phyloP scores from a whole-genome alignment of 495 filamentous ascomycete species.

The Ascobolus immersus region DNA sequence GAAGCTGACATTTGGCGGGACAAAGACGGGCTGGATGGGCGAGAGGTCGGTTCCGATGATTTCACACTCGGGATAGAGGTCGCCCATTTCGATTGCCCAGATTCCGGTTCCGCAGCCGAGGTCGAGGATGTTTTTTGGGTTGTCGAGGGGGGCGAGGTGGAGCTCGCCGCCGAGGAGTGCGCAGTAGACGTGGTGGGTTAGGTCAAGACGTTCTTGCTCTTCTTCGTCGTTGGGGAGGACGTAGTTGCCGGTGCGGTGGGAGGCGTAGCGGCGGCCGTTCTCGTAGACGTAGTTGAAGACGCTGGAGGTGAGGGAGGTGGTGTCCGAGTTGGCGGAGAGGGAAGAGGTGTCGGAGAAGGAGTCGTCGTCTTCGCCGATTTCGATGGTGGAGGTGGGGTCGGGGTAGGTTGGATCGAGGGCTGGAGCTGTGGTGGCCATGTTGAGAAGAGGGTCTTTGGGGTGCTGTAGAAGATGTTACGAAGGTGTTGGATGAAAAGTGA shows the following conservation, averaged over 20 bases:
- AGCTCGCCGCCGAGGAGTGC: conserved; percentile 27
- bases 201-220: conserved; percentile 42
- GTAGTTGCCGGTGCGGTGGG: conserved; percentile 28
- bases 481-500: too few relatives aligned
- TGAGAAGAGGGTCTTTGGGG: too few relatives aligned
- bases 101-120: conserved; percentile 31
- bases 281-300: conserved; percentile 17
- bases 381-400: too few relatives aligned
- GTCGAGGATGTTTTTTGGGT: conserved; percentile 29
- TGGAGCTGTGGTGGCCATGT: too few relatives aligned
- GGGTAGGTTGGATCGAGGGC: too few relatives aligned
- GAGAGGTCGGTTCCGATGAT: conserved; percentile 23
- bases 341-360: too few relatives aligned
- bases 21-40: conserved; percentile 27
- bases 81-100: conserved; percentile 18
- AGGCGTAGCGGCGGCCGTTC: conserved; percentile 31
- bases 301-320: conserved; percentile 4
- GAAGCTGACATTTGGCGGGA: conserved; percentile 28
- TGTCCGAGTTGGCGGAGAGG: too few relatives aligned
- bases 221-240: conserved; percentile 31
- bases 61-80: conserved; percentile 9
- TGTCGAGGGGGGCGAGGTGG: conserved; percentile 26
- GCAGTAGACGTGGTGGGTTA: conserved; percentile 34
- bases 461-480: too few relatives aligned
- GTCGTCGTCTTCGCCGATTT: too few relatives aligned